A percentile compares a stretch with the other conserved stretches of the same genome.
These are phyloP conservation scores for Thraustochytrium sp. DNA, from an alignment of 352 stramenopile species.

Conservation along the genomic window DNA sequence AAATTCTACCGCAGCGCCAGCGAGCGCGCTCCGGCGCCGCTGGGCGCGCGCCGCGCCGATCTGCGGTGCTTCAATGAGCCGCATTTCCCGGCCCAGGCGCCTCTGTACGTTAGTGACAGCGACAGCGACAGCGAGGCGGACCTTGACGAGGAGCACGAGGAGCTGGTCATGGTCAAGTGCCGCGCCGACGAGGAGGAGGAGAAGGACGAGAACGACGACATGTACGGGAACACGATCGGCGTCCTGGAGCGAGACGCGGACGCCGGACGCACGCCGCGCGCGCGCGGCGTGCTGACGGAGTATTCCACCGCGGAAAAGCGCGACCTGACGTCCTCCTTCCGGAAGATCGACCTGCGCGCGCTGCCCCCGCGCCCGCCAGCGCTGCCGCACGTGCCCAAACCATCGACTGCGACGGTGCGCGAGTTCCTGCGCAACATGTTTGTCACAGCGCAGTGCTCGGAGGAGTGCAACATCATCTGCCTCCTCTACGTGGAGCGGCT, in stretches of 20 bases:
- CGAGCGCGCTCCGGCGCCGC: no score
- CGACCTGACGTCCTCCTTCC: neutral
- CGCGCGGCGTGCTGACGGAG: neutral
- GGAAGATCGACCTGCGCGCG: neutral
- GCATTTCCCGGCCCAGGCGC: neutral
- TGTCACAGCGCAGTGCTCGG: slow-evolving; percentile 49
- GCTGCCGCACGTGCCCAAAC: neutral
- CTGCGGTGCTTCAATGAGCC: slow-evolving; percentile 33
- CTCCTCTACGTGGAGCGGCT: slow-evolving; percentile 53
- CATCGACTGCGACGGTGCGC: slow-evolving; percentile 32
- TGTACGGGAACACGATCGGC: neutral
- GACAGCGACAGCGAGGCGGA: slow-evolving; percentile 13
- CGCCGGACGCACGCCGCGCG: no score
- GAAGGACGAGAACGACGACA: neutral
- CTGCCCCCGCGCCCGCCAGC: neutral
- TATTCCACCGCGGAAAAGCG: neutral
- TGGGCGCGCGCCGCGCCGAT: neutral
- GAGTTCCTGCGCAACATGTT: slow-evolving; percentile 52
- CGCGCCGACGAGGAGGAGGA: neutral
- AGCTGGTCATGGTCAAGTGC: neutral
- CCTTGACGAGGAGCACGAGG: neutral
- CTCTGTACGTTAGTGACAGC: neutral
- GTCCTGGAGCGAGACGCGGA: no score
- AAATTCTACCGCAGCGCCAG: no score
- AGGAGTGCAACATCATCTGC: slow-evolving; percentile 52